Conservation (phyloP, 305 asterid species). For the Fraxinus dipetala region DNA sequence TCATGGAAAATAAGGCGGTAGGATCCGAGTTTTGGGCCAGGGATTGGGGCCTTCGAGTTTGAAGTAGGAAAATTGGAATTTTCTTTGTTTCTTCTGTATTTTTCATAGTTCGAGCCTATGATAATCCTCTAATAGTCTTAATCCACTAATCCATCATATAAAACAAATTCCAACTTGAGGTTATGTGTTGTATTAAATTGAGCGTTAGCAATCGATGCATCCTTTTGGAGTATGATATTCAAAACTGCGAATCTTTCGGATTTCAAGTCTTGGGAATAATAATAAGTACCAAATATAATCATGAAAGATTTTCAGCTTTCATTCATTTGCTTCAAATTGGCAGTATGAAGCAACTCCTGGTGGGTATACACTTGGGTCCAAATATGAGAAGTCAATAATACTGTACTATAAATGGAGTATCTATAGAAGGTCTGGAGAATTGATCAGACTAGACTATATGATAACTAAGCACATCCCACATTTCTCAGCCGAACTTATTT, state of each 20-base stretch:
- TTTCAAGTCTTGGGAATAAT: background rate
- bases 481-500: background rate
- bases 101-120: background rate
- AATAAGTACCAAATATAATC: background rate
- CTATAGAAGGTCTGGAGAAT: slow-evolving; percentile 3
- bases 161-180: background rate
- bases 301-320: background rate
- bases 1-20: background rate
- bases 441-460: background rate
- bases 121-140: background rate
- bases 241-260: background rate
- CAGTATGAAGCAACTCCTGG: background rate
- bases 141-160: background rate
- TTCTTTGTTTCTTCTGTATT: background rate
- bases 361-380: slow-evolving; percentile 9
- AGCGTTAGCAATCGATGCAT: background rate
- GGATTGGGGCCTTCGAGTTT: background rate
- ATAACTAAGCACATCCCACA: slow-evolving; percentile 8
- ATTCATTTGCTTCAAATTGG: background rate
- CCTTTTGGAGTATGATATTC: background rate
- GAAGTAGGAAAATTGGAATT: background rate
- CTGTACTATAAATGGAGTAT: background rate
- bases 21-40: background rate
- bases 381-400: background rate
- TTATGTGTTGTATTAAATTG: background rate